Evolutionary conservation across 73 alveolate species (phyloP), one percentile per base, ranked within the genome.

Genomic region (Stentor roeselii): DNA sequence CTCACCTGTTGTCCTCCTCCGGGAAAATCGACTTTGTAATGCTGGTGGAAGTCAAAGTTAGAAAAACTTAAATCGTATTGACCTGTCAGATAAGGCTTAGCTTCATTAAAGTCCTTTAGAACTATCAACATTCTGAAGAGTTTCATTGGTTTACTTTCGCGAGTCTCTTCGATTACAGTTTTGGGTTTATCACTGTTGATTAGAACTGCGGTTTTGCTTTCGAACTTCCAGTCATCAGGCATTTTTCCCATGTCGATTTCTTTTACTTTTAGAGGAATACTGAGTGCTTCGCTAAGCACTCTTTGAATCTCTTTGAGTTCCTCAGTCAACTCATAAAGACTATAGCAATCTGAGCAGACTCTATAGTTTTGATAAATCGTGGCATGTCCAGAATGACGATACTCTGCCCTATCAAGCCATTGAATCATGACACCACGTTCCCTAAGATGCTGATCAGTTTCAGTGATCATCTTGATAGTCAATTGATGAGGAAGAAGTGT

Each of bases 321-420:
- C 78, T 92, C 94, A 74, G 92, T 86, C 31, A 92, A 87, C 78
- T 87, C 95, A 85, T 86, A 92, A 60, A 92, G 78, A 77, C 83
- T 60, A 84, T 92, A 93, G 84, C 98, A 93, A 83, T 91, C 93
- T 42, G 86, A 90, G 75, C 98, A 93, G 36, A 92, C 97, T 60
- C 90, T 85, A 84, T 94, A 89, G 75, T 91, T 90, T 83, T 92
- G 86, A 83, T 92, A 94, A 39, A 94, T 86, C 95, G 92, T 93
- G 39, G 96, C 91, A 84, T 84, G 88, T 67, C 92, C 96, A 21
- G 95, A 82, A 83, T 93, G 98, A 59, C 89, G 88, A 40, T 87
- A 86, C 74, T 93, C 94, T 4, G 94, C 91, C 15, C 98, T 38
- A 37, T 92, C 92, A 58, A 88, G 3, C 74, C 89, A 86, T 84